Conservation (phyloP, 768 basidiomycete species). For the Dioszegia hungarica region DNA sequence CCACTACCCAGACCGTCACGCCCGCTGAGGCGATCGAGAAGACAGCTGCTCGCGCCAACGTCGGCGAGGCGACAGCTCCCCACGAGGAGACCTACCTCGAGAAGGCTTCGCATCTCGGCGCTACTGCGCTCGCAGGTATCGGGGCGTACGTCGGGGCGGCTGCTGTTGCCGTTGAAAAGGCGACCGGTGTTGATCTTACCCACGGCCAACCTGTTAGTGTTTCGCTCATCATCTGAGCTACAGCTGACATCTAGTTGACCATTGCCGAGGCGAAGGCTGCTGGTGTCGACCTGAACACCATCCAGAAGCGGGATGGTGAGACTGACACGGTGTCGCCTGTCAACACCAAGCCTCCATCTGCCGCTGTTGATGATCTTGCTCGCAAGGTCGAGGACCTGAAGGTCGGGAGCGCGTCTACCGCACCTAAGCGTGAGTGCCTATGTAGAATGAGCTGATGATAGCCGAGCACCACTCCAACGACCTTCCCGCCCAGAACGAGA, state of each 20-base stretch:
- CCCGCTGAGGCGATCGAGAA: slow-evolving; percentile 28
- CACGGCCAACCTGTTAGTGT: slow-evolving; percentile 40
- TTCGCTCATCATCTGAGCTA: neutral
- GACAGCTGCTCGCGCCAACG: slow-evolving; percentile 30
- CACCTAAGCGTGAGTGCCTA: slow-evolving; percentile 1
- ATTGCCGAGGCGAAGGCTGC: slow-evolving; percentile 42
- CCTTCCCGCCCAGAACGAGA: slow-evolving; percentile 44
- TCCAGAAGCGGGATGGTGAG: slow-evolving; percentile 27
- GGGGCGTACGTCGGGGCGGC: slow-evolving; percentile 26
- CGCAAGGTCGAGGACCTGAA: slow-evolving; percentile 35
- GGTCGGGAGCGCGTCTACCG: slow-evolving; percentile 5
- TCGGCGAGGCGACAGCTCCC: slow-evolving; percentile 27
- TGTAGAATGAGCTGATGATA: neutral
- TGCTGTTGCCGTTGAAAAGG: slow-evolving; percentile 36
- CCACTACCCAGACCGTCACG: neutral
- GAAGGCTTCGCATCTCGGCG: slow-evolving; percentile 30
- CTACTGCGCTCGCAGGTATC: slow-evolving; percentile 32
- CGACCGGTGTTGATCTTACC: slow-evolving; percentile 44
- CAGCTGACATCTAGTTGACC: slow-evolving; percentile 30
- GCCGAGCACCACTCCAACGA: slow-evolving; percentile 24
- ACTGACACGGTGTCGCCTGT: slow-evolving; percentile 29
- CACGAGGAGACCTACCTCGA: slow-evolving; percentile 17
- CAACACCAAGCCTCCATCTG: slow-evolving; percentile 24
- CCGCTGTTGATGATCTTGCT: slow-evolving; percentile 28
- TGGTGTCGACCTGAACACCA: slow-evolving; percentile 36